Conservation (phyloP, 441 rosid genomes). For the Pelargonium myrrhifolium region DNA sequence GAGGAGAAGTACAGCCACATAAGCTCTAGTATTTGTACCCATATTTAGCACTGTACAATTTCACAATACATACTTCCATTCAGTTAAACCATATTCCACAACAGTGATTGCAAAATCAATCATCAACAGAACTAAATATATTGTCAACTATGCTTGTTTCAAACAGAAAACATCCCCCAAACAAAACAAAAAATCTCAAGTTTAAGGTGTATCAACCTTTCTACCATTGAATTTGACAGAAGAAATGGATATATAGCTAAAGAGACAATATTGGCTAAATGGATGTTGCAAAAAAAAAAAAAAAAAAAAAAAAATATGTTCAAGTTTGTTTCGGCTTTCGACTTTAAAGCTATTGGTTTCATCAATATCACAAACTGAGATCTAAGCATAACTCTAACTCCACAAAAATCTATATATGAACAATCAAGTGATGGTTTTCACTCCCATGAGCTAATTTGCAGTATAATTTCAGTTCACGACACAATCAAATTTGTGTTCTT, state of each 20-base stretch:
- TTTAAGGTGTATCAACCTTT: neutral
- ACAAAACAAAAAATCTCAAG: neutral
- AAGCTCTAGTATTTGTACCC: constrained; percentile 1
- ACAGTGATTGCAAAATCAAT: neutral
- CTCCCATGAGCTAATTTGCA: neutral
- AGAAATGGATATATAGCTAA: too few relatives aligned
- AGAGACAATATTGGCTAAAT: too few relatives aligned
- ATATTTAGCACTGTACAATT: constrained; percentile 2
- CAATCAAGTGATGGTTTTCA: neutral
- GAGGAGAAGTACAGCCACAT: neutral
- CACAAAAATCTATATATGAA: neutral
- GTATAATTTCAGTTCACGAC: too few relatives aligned
- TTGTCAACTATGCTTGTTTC: neutral
- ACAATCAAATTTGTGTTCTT: neutral
- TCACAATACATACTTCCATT: neutral
- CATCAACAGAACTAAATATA: too few relatives aligned
- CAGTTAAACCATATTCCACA: neutral
- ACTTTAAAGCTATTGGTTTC: neutral
- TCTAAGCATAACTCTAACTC: neutral
- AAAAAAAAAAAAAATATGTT: neutral
- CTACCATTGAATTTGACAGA: neutral
- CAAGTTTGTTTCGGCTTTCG: neutral
- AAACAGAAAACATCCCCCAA: neutral
- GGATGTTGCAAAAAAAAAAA: neutral
- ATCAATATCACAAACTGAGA: neutral